phyloP scores from a whole-genome alignment of 73 alveolate species.

The Paramecium biaurelia region DNA sequence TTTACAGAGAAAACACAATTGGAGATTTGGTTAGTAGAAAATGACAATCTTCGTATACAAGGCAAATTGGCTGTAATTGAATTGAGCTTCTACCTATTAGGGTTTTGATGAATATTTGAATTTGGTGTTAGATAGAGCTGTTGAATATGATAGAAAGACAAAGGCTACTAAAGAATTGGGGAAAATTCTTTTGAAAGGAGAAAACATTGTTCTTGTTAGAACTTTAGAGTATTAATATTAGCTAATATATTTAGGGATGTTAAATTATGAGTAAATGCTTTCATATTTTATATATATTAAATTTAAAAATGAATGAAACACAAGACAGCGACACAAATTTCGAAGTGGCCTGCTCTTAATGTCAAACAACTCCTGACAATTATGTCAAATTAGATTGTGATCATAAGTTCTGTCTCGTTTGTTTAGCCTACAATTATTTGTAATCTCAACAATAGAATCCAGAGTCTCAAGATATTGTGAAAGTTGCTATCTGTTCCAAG shows the following conservation, averaged over 20 bases:
- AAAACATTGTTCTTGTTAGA: constrained; percentile 33
- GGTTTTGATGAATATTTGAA: constrained; percentile 47
- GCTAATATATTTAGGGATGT: not conserved
- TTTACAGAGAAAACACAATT: constrained; percentile 8
- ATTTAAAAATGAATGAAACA: not conserved
- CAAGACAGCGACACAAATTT: not conserved
- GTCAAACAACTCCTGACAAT: constrained; percentile 38
- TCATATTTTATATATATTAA: not conserved
- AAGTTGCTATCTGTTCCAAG: not conserved
- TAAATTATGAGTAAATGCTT: not conserved
- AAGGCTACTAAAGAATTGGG: constrained; percentile 54
- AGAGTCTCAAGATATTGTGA: not conserved
- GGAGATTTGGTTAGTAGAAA: constrained; percentile 49
- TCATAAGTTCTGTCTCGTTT: constrained; percentile 41
- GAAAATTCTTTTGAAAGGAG: constrained; percentile 37
- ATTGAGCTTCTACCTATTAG: not conserved
- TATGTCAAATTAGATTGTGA: constrained; percentile 45
- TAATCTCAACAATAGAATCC: not conserved
- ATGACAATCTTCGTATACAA: constrained; percentile 30
- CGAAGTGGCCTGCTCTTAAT: constrained; percentile 6
- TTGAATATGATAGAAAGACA: constrained; percentile 38
- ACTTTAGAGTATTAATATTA: not conserved
- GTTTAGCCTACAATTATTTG: constrained; percentile 5
- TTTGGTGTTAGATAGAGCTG: constrained; percentile 49
- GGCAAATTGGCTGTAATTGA: constrained; percentile 28